Percentiles rank a stretch among this genome's conserved stretches.
phyloP scores from a whole-genome alignment of 768 basidiomycete genomes.

The Phanerochaete carnosa region DNA sequence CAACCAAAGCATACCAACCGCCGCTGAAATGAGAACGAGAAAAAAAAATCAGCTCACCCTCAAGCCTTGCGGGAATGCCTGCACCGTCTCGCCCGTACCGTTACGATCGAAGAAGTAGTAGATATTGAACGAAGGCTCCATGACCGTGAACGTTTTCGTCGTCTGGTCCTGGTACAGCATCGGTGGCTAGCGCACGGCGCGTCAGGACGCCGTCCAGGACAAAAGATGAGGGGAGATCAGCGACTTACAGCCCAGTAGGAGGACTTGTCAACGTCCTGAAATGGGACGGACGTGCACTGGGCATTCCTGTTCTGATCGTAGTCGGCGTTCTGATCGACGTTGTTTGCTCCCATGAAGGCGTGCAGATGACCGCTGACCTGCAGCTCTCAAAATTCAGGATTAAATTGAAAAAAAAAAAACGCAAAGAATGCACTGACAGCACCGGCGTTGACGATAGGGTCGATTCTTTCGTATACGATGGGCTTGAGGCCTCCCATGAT shows the following conservation, averaged over 20 bases:
- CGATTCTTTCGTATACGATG: conserved; percentile 10
- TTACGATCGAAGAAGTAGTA: conserved; percentile 22
- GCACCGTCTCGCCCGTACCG: conserved; percentile 16
- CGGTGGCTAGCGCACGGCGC: conserved; percentile 18
- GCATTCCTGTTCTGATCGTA: conserved; percentile 6
- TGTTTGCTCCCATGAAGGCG: conserved; percentile 11
- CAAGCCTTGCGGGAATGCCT: conserved; percentile 24
- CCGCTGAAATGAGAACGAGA: too few species aligned
- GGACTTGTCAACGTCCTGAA: conserved; percentile 18
- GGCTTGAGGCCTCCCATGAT: conserved; percentile 12
- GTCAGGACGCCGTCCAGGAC: too few species aligned
- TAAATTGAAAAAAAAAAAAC: neutral
- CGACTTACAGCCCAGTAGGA: conserved; percentile 25
- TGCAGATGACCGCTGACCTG: conserved; percentile 15
- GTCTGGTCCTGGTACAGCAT: conserved; percentile 19
- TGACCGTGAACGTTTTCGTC: conserved; percentile 14
- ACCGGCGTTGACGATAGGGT: conserved; percentile 16
- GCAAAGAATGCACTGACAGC: neutral
- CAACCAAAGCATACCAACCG: too few species aligned
- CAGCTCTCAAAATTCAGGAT: neutral
- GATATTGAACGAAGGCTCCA: conserved; percentile 18
- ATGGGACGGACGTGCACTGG: conserved; percentile 9
- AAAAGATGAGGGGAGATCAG: too few species aligned
- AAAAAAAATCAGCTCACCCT: too few species aligned
- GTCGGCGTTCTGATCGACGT: conserved; percentile 8